Base-by-base conservation (phyloP, 352 stramenopile species). In the Globisporangium iwayamae region DNA sequence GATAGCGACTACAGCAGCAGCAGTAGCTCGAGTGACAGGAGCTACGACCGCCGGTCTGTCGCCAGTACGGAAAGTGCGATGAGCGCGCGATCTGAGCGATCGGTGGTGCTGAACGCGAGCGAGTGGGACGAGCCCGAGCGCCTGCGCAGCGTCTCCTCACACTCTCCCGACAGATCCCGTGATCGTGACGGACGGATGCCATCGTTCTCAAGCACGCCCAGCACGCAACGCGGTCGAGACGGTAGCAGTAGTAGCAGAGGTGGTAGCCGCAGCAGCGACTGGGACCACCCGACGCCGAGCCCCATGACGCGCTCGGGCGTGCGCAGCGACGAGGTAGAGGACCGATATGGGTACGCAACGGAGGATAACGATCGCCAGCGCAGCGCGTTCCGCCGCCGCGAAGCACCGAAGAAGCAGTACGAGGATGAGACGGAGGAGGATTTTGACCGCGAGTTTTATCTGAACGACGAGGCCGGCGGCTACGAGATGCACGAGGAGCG, bases 371-470 rank as follows among this genome's bases (percentile, higher is more conserved):
- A 68, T 2, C 62, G 55, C 8, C 30, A 59, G 51, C 60, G 51
- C 39, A 52, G 39, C 11, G 22, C 48, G 22, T n/a, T 13, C 36
- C 22, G 39, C 61, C 69, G 34, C 11, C 62, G 70, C 32, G 67
- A 81, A 38, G 78, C 69, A 0, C 78, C 84, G 1, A 93, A 93
- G 71, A 90, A 88, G 57, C 56, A 87, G 22, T 95, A 95, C 73
- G 81, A 91, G 6, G 87, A 93, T 46, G 64, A 79, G 16, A 83
- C 78, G 3, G 91, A 98, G 60, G 89, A 97, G 64, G 83, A 96
- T 28, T 98, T 98, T 62, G 94, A 98, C 76, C 80, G 93, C 25
- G 78, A 97, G 63, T 99, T 98, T 64, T 99, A 99, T 66, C 75
- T 98, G n/a, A 83, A 90, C 32, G 93, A 99, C 64, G 91, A 98